A percentile compares a stretch with the other conserved stretches of the same genome.
These are phyloP conservation scores for Chaetomium sp. DNA, from an alignment of 2,329 filamentous ascomycete species.

Conservation along the genomic window DNA sequence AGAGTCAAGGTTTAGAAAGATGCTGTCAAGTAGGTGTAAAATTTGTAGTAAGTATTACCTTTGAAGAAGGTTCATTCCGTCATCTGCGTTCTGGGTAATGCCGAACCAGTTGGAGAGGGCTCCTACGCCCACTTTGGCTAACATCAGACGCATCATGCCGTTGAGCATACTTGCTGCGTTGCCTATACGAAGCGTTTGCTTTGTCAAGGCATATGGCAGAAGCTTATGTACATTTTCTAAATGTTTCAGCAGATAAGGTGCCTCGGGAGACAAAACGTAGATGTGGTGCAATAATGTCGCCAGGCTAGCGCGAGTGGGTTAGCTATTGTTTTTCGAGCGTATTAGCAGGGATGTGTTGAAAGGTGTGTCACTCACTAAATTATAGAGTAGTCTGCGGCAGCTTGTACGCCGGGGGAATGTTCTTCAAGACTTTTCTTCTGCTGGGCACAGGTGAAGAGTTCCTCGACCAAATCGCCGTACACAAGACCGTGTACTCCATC, in stretches of 20 bases:
- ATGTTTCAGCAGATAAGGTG: conserved; percentile 65
- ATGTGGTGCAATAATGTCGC: conserved; percentile 69
- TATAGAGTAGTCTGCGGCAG: conserved; percentile 58
- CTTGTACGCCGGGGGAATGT: conserved; percentile 56
- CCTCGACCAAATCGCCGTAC: conserved; percentile 61
- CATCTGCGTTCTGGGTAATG: conserved; percentile 61
- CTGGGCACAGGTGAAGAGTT: conserved; percentile 55
- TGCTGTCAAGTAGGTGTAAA: background rate
- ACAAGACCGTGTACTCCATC: conserved; percentile 60
- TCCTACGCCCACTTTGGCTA: conserved; percentile 71
- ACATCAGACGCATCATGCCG: conserved; percentile 62
- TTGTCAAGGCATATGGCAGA: conserved; percentile 64
- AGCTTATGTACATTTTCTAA: conserved; percentile 64
- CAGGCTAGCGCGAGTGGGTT: conserved; percentile 41
- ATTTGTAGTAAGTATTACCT: conserved; percentile 31
- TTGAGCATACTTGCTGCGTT: conserved; percentile 80
- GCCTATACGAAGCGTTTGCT: conserved; percentile 66
- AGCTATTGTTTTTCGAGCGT: background rate
- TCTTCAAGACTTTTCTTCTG: conserved; percentile 57
- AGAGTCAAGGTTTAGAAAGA: background rate
- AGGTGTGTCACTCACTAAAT: conserved; percentile 51
- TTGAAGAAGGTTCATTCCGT: conserved; percentile 77
- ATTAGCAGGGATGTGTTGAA: background rate
- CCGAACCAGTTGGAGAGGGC: conserved; percentile 76
- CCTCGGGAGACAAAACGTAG: conserved; percentile 66